These are phyloP conservation scores for Aspergillus sojae DNA, from an alignment of 2,329 filamentous ascomycete genomes.

Conservation along the genomic window DNA sequence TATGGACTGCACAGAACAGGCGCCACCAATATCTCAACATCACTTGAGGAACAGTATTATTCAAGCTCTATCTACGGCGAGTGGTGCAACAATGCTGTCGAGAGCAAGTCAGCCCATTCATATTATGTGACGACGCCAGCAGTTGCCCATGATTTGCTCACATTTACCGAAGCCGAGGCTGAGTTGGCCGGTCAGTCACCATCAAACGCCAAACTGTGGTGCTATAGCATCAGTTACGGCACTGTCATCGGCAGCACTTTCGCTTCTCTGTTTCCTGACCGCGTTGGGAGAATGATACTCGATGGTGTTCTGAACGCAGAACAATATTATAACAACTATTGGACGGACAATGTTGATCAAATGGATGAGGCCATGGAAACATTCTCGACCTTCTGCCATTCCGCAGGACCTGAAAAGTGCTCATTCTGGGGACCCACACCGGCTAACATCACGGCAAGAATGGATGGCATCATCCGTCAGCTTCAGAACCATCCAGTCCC, in stretches of 20 bases:
- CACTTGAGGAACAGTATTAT: slow-evolving; percentile 28
- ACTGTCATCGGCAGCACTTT: slow-evolving; percentile 50
- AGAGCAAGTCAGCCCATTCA: slow-evolving; percentile 14
- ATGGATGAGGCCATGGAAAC: slow-evolving; percentile 57
- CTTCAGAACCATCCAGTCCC: slow-evolving; percentile 13
- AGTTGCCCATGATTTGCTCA: slow-evolving; percentile 17
- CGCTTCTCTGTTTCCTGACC: slow-evolving; percentile 46
- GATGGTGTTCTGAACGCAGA: slow-evolving; percentile 46
- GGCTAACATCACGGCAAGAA: slow-evolving; percentile 48
- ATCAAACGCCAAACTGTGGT: slow-evolving; percentile 42
- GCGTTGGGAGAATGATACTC: slow-evolving; percentile 45
- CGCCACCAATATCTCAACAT: slow-evolving; percentile 30
- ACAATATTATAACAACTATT: slow-evolving; percentile 54
- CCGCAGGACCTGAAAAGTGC: slow-evolving; percentile 43
- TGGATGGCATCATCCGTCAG: slow-evolving; percentile 39
- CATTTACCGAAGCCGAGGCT: background rate
- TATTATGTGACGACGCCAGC: slow-evolving; percentile 22
- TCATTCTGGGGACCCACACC: slow-evolving; percentile 17
- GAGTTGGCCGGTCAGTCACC: background rate
- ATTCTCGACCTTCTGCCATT: slow-evolving; percentile 59
- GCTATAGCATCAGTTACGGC: slow-evolving; percentile 57
- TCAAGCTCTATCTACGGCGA: slow-evolving; percentile 26
- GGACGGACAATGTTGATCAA: slow-evolving; percentile 55
- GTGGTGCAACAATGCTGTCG: slow-evolving; percentile 23
- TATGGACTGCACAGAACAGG: slow-evolving; percentile 28